phyloP scores from a whole-genome alignment of 75 land plant species.

The Pseudotsuga menziesii region DNA sequence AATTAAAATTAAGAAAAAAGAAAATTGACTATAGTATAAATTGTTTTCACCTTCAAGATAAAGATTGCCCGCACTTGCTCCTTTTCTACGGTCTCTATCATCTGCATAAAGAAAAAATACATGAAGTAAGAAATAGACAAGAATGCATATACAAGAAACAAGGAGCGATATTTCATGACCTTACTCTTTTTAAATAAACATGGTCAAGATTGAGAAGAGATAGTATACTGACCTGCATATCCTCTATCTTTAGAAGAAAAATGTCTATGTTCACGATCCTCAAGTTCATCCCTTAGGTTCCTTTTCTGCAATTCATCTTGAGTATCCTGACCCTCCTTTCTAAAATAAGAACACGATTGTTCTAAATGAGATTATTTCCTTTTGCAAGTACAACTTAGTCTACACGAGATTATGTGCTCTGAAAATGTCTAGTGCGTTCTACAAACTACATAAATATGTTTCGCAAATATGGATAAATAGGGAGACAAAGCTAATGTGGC shows the following conservation, averaged over 20 bases:
- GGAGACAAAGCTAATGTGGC: no score
- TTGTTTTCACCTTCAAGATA: constrained; percentile 51
- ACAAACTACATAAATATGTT: no score
- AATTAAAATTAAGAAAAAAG: constrained; percentile 17
- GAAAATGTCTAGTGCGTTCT: no score
- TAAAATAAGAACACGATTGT: constrained; percentile 15
- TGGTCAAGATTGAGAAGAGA: background rate
- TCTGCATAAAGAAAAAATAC: constrained; percentile 37
- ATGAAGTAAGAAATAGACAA: no score
- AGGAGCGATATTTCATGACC: background rate
- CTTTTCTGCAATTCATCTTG: constrained; percentile 84
- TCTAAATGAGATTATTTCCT: no score
- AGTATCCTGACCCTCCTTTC: constrained; percentile 95
- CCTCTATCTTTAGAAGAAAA: constrained; percentile 79
- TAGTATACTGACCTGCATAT: constrained; percentile 28
- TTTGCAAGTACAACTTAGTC: no score
- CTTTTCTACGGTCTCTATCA: constrained; percentile 80
- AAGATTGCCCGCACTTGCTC: constrained; percentile 30
- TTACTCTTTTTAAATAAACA: background rate
- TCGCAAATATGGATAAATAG: background rate
- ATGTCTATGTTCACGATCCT: constrained; percentile 92
- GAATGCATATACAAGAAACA: no score
- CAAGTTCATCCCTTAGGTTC: constrained; percentile 83
- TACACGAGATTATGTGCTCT: no score
- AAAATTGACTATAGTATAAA: background rate